Base-by-base conservation (phyloP, 2,329 filamentous ascomycete genomes). In the Furcasterigmium furcatum region DNA sequence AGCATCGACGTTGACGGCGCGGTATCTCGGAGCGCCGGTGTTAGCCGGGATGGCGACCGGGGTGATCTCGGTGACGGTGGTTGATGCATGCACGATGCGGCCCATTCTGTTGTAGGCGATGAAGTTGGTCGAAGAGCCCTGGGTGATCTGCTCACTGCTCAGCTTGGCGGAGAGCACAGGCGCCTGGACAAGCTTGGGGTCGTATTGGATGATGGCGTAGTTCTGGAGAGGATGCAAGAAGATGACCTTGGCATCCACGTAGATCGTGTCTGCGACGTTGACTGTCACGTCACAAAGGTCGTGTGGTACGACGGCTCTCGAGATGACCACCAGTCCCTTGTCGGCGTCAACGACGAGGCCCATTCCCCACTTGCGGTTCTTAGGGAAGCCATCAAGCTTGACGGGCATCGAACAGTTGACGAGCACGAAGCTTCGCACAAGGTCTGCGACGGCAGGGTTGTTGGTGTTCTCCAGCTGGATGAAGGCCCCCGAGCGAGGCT, bases 51-150 rank as follows among this genome's bases (percentile, higher is more conserved):
- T 97, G 1, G 91, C 90, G 4, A 97, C 94, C 3, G 94, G 94
- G 10, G 92, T 97, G 59, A 99, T 95, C 64, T 99, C 94, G 1
- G 95, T 99, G 13, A 99, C 91, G 0, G 87, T 90, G 0, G 94
- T 97, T 56, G 95, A 91, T 5, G 91, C 88, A 55, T 96, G 89
- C 4, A 97, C 92, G 34, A 96, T 89, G 29, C 92, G 84, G 50
- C 92, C 86, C 54, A 96, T 97, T 54, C 95, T 85, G 62, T 99
- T 99, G 72, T 96, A 95, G n/a, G 94, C 95, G 52, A 99, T 87
- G 67, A 99, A 99, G 55, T 96, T 91, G 0, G 91, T 96, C 46
- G 92, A 87, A 41, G 91, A 89, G 29, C 94, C 94, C 70, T 97
- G 94, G 43, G 90, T 91, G 62, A 97, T 90, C 56, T 84, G 83